These are phyloP conservation scores for Stenocarpella maydis DNA, from an alignment of 2,329 filamentous ascomycete species.

Conservation along the genomic window DNA sequence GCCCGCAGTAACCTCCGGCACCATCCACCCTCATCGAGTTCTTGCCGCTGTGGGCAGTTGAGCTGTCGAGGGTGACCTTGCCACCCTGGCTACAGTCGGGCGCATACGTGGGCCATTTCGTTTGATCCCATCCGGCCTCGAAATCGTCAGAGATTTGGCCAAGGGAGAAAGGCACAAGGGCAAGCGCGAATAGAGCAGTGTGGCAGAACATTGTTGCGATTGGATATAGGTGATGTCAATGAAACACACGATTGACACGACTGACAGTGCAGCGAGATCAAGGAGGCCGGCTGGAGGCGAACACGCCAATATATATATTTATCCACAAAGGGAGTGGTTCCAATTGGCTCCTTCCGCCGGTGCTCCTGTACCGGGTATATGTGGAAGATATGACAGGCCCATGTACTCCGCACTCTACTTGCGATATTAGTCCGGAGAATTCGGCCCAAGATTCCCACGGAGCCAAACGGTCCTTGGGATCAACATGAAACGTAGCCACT, in stretches of 20 bases:
- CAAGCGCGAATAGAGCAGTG: constrained; percentile 54
- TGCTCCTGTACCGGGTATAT: constrained; percentile 17
- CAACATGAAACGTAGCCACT: constrained; percentile 12
- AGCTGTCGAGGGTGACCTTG: constrained; percentile 62
- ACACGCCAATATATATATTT: constrained; percentile 11
- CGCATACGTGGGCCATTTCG: constrained; percentile 66
- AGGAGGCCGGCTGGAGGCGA: not conserved
- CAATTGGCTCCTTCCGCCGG: not conserved
- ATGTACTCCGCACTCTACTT: not conserved
- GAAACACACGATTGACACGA: not conserved
- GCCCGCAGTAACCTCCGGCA: constrained; percentile 63
- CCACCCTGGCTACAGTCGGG: constrained; percentile 68
- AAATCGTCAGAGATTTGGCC: constrained; percentile 65
- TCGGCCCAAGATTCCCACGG: constrained; percentile 24
- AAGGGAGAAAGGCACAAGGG: constrained; percentile 55
- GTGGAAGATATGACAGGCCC: not conserved
- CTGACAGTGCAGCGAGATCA: not conserved
- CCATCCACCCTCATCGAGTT: constrained; percentile 63
- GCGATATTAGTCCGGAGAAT: constrained; percentile 13
- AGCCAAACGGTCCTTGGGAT: constrained; percentile 15
- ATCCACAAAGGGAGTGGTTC: not conserved
- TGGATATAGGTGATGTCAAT: not conserved
- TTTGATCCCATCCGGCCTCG: constrained; percentile 64
- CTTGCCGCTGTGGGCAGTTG: constrained; percentile 63
- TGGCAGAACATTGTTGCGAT: constrained; percentile 50